phyloP scores from a whole-genome alignment of 352 stramenopile genomes.

The Phytophthora niederhauseri region DNA sequence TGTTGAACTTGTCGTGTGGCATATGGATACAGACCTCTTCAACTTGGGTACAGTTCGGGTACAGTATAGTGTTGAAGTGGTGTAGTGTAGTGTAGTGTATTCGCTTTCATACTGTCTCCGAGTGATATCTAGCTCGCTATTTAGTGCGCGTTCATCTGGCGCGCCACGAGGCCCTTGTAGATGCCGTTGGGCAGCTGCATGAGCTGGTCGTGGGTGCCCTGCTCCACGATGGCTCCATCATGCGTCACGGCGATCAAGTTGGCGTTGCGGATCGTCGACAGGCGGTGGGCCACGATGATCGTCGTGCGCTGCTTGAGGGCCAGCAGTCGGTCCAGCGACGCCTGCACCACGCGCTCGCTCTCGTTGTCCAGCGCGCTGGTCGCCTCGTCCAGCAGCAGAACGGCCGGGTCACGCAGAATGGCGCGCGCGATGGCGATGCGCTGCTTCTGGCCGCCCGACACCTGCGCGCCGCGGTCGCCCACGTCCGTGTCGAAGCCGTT shows the following conservation, averaged over 20 bases:
- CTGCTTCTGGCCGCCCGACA: slow-evolving; percentile 45
- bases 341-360: slow-evolving; percentile 43
- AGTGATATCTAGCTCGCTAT: not conserved
- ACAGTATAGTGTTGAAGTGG: not conserved
- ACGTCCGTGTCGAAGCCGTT: slow-evolving; percentile 44
- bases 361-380: slow-evolving; percentile 47
- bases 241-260: slow-evolving; percentile 42
- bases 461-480: slow-evolving; percentile 39
- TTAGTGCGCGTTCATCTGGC: slow-evolving; percentile 40
- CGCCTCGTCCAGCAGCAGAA: slow-evolving; percentile 40
- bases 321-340: slow-evolving; percentile 39
- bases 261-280: slow-evolving; percentile 43
- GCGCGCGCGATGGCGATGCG: slow-evolving; percentile 43
- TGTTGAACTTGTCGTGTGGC: slow-evolving; percentile 11
- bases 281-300: slow-evolving; percentile 43
- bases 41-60: not conserved
- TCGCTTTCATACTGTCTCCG: slow-evolving; percentile 6
- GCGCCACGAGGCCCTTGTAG: slow-evolving; percentile 51
- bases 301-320: slow-evolving; percentile 42
- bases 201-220: slow-evolving; percentile 73
- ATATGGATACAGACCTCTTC: slow-evolving; percentile 27
- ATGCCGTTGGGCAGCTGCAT: slow-evolving; percentile 53
- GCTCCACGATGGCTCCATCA: slow-evolving; percentile 41
- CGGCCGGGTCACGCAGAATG: slow-evolving; percentile 38
- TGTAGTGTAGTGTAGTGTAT: not conserved